Conservation (phyloP, 2,329 filamentous ascomycete genomes). For the Arachnopeziza araneosa region DNA sequence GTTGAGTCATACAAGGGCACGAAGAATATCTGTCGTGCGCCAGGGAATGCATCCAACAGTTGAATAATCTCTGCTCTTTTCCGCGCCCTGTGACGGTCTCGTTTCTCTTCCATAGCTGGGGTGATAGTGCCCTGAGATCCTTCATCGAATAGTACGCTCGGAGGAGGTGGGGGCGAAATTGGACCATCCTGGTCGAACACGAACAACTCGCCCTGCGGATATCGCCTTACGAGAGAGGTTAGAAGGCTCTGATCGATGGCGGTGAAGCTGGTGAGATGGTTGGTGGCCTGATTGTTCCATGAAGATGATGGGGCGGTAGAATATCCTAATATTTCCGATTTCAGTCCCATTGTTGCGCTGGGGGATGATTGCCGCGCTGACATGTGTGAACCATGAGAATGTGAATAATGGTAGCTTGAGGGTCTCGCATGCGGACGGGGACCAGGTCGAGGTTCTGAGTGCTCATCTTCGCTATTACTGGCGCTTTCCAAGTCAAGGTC, state of each 20-base stretch:
- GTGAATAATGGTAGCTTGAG: no score
- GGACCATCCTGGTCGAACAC: constrained; percentile 22
- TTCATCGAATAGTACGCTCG: no score
- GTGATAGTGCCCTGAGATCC: not conserved
- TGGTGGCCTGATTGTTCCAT: constrained; percentile 11
- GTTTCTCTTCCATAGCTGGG: constrained; percentile 5
- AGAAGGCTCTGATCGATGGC: constrained; percentile 21
- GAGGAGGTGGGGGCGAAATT: constrained; percentile 4
- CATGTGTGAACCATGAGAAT: no score
- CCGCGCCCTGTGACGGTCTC: constrained; percentile 5
- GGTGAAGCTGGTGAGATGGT: constrained; percentile 10
- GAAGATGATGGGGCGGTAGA: constrained; percentile 19
- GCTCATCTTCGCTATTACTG: constrained; percentile 9
- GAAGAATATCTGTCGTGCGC: constrained; percentile 40
- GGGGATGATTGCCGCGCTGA: no score
- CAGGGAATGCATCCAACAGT: constrained; percentile 35
- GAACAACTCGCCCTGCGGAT: constrained; percentile 26
- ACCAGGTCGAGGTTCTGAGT: constrained; percentile 5
- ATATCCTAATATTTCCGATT: constrained; percentile 24
- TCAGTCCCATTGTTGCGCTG: constrained; percentile 7
- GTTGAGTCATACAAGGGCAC: constrained; percentile 43
- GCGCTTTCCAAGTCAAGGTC: no score
- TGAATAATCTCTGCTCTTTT: constrained; percentile 21
- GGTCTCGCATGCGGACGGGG: constrained; percentile 9
- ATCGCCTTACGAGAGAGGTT: constrained; percentile 18